Base-by-base conservation (phyloP, 805 yeast genomes). In the Saccharomycopsis guyanensis region DNA sequence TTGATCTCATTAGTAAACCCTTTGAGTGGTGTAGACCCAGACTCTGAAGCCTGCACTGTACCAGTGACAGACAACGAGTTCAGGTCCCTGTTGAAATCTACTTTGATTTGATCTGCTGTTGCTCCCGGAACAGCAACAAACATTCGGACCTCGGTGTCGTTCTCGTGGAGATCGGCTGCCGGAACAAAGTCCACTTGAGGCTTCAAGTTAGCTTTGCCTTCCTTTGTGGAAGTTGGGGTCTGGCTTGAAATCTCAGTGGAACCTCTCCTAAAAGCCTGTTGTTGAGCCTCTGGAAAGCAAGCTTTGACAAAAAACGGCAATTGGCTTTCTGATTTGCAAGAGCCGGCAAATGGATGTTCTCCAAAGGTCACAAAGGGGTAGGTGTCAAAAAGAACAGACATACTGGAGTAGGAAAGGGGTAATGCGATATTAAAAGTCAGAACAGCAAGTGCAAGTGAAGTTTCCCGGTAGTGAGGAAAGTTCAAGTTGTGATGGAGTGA, bases 111-210 rank as follows among this genome's bases (percentile, higher is more conserved):
- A 18, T 72, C 72, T 55, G 66, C 68, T 2, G 62, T 50, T 16
- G 73, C 74, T 45, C 78, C 78, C 7, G 78, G 75, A 43, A 73
- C 59, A 1, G 76, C 66, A 3, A 72, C 63, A 32, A 65, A 66
- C 32, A 73, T 55, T 37, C 65, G 68, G 50, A 69, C 72, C 16
- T 60, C 54, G 38, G 64, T 58, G 3, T 69, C 71, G 38, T 66
- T 64, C 25, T 73, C 77, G 49, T 70, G 56, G 33, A 73, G 59
- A 52, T 73, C 76, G 40, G 72, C 64, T 13, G 76, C 73, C 42
- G 75, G 75, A 16, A 63, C 57, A 16, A 68, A 42, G 12, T 49
- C 56, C 15, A 45, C 37, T 6, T 6, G 10, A 25, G 29, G 10
- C 6, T 25, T 6, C 29, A 25, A 25, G 29, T 25, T 38, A 6